Conservation (phyloP, 805 yeast species). For the Candida sphagnicola region DNA sequence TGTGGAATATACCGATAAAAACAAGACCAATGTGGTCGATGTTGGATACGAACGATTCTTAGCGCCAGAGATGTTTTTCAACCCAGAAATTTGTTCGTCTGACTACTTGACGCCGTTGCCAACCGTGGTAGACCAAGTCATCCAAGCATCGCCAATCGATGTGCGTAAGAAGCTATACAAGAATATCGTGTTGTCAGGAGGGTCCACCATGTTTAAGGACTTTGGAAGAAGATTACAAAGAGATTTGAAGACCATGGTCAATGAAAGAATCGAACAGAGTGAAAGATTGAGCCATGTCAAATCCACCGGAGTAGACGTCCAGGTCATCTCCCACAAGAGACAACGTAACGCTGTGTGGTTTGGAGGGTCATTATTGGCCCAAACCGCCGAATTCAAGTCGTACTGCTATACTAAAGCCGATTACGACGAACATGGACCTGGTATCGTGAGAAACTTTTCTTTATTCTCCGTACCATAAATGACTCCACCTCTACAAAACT, state of each 20-base stretch:
- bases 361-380: slow-evolving; percentile 96
- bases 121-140: slow-evolving; percentile 90
- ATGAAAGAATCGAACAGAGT: slow-evolving; percentile 78
- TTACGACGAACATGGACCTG: slow-evolving; percentile 97
- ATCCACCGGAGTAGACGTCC: slow-evolving; percentile 94
- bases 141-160: slow-evolving; percentile 94
- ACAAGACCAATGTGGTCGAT: slow-evolving; percentile 59
- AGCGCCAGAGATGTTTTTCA: slow-evolving; percentile 99
- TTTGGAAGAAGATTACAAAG: slow-evolving; percentile 97
- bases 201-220: slow-evolving; percentile 98
- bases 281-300: slow-evolving; percentile 72
- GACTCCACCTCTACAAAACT: neutral
- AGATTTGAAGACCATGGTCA: slow-evolving; percentile 83
- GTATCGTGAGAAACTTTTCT: slow-evolving; percentile 94
- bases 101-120: slow-evolving; percentile 97
- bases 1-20: slow-evolving; percentile 74
- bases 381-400: slow-evolving; percentile 93
- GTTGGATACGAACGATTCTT: slow-evolving; percentile 96
- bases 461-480: slow-evolving; percentile 80
- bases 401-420: slow-evolving; percentile 97
- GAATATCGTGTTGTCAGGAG: slow-evolving; percentile 95
- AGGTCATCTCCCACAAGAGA: slow-evolving; percentile 93
- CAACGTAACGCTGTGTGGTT: slow-evolving; percentile 99
- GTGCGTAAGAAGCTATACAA: slow-evolving; percentile 95
- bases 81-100: slow-evolving; percentile 93